Evolutionary conservation across 2,329 filamentous ascomycete genomes (phyloP), one percentile per base, ranked within the genome.

Genomic region (Cadophora malorum): DNA sequence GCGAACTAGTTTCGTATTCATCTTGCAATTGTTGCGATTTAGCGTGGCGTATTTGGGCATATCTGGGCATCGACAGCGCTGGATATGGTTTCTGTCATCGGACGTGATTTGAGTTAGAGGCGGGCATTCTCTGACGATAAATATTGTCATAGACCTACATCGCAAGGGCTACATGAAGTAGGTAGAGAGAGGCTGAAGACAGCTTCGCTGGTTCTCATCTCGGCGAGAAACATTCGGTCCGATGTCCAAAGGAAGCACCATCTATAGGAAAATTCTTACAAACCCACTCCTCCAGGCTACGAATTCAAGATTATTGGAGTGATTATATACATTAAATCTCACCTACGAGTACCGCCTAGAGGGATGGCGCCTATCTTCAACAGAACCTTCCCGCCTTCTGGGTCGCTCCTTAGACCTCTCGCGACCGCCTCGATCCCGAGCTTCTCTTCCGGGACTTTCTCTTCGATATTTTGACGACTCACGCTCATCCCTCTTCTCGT

Each of bases 1-100:
- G 79, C 71, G 19, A 74, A 69, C 63, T 78, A 65, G 75, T 45
- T 50, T 31, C n/a, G 25, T 62, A n/a, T 59, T 31, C n/a, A 31
- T 62, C 14, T 59, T n/a, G 50, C 14, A 35, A 23, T 69, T 41
- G 35, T 55, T 69, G 52, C 19, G 38, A 64, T 69, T 74, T 73
- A 74, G 74, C 74, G 69, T 66, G 73, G 72, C 72, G 74, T 71
- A 65, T 31, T 52, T 66, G 65, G 16, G 58, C 61, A 60, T 49
- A 10, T 62, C 33, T 55, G 28, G 62, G 50, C 62, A 50, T 50
- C 41, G 49, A 28, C 25, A n/a, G 41, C 3, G 33, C 23, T n/a
- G 33, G 31, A 25, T 16, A 19, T 35, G n/a, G 8, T 38, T 45
- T 64, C 31, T 19, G 33, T 64, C 21, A 21, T 31, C 19, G 58